These are phyloP conservation scores for Parasitella parasitica DNA, from an alignment of 371 early-diverging fungal species.

Conservation along the genomic window DNA sequence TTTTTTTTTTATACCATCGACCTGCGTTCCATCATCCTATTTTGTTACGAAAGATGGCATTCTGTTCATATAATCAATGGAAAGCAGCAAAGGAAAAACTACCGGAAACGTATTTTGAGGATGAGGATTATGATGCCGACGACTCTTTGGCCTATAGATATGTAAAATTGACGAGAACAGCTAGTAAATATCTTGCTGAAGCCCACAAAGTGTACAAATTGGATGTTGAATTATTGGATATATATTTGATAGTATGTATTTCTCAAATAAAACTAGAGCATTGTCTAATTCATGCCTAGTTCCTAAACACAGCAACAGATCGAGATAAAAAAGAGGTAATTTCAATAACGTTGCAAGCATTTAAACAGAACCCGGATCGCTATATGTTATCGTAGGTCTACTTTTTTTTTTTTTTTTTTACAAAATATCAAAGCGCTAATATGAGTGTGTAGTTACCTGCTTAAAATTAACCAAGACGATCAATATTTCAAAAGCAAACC, in stretches of 20 bases:
- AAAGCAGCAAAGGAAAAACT: not conserved
- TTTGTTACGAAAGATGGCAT: constrained; percentile 5
- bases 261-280: not conserved
- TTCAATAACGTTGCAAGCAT: not conserved
- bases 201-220: not conserved
- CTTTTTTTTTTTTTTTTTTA: not conserved
- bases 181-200: not conserved
- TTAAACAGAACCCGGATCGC: not conserved
- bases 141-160: not conserved
- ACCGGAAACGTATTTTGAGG: not conserved
- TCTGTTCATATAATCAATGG: constrained; percentile 10
- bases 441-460: not conserved
- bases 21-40: constrained; percentile 8
- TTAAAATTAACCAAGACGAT: not conserved
- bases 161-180: not conserved
- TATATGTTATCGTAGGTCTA: constrained; percentile 4
- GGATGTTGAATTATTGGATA: not conserved
- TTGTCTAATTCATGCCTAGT: not conserved
- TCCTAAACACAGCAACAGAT: not conserved
- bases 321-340: not conserved
- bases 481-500: not conserved
- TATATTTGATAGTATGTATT: not conserved
- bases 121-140: not conserved
- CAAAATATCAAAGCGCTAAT: not conserved
- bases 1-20: not conserved